Evolutionary conservation across 2,329 filamentous ascomycete species (phyloP).

Genomic region (Colletotrichum brevisporum): DNA sequence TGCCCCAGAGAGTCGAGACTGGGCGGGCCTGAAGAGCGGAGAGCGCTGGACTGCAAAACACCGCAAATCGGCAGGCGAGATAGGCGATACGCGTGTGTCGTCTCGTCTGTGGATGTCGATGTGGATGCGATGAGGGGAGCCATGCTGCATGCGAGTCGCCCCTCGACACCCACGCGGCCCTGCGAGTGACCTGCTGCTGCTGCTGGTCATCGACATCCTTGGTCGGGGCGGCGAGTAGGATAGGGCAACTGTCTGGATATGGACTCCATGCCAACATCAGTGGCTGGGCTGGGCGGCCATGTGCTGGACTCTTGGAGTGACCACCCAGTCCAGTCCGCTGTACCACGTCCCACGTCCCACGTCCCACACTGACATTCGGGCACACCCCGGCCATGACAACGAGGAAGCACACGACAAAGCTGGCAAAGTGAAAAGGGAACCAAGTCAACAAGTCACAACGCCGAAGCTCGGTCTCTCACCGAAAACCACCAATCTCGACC

Average conservation of each 20-base stretch:
- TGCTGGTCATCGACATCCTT: conserved; percentile 26
- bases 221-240: conserved; percentile 4
- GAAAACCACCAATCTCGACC: conserved; percentile 8
- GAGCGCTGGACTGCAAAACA: background rate
- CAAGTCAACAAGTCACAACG: background rate
- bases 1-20: background rate
- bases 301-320: background rate
- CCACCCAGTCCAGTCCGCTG: no score
- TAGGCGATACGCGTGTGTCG: no score
- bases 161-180: conserved; percentile 6
- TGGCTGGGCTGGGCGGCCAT: conserved; percentile 22
- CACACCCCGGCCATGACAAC: conserved; percentile 3
- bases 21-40: background rate
- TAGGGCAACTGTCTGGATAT: conserved; percentile 5
- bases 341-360: no score
- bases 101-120: background rate
- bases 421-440: no score
- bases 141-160: conserved; percentile 23
- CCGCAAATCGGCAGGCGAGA: no score
- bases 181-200: conserved; percentile 32
- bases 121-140: conserved; percentile 18
- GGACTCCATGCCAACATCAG: conserved; percentile 8
- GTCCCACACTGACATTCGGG: background rate
- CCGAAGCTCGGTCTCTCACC: conserved; percentile 22
- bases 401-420: conserved; percentile 8